phyloP scores from a whole-genome alignment of 768 basidiomycete species.

The Serpula lacrymans region DNA sequence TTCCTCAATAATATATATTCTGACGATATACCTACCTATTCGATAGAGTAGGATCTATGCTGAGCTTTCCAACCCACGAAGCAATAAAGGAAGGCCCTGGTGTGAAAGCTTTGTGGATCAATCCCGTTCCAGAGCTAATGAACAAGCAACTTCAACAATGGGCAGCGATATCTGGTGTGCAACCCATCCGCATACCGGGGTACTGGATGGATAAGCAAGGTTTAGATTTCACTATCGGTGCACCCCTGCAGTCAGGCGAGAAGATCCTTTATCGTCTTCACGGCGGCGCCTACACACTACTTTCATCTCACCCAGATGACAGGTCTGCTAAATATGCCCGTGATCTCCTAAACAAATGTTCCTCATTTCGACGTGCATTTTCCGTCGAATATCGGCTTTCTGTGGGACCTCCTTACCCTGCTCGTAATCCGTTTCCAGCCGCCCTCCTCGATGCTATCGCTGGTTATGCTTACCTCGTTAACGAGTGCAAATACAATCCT shows the following conservation, averaged over 20 bases:
- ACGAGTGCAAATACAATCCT: slow-evolving; percentile 38
- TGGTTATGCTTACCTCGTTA: slow-evolving; percentile 48
- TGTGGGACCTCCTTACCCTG: slow-evolving; percentile 20
- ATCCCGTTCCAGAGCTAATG: slow-evolving; percentile 29
- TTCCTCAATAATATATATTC: neutral
- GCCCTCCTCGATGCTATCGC: slow-evolving; percentile 50
- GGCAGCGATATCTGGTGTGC: slow-evolving; percentile 26
- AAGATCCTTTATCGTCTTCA: slow-evolving; percentile 33
- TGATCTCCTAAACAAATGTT: slow-evolving; percentile 12
- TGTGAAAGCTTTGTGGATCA: slow-evolving; percentile 32
- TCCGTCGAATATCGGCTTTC: slow-evolving; percentile 49
- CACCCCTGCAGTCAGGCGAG: slow-evolving; percentile 22
- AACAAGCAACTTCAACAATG: slow-evolving; percentile 24
- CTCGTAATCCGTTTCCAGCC: slow-evolving; percentile 45
- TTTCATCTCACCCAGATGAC: slow-evolving; percentile 24
- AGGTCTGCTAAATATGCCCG: slow-evolving; percentile 20
- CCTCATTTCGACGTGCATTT: slow-evolving; percentile 25
- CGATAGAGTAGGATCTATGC: slow-evolving; percentile 16
- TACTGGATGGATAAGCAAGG: slow-evolving; percentile 31
- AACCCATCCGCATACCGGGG: slow-evolving; percentile 27
- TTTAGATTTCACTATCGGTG: slow-evolving; percentile 11
- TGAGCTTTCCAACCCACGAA: slow-evolving; percentile 16
- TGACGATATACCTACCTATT: neutral
- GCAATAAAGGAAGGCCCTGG: slow-evolving; percentile 17
- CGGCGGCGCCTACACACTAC: slow-evolving; percentile 25